Evolutionary conservation across 2,329 filamentous ascomycete species (phyloP), one percentile per base, ranked within the genome.

Genomic region (Clarireedia paspali): DNA sequence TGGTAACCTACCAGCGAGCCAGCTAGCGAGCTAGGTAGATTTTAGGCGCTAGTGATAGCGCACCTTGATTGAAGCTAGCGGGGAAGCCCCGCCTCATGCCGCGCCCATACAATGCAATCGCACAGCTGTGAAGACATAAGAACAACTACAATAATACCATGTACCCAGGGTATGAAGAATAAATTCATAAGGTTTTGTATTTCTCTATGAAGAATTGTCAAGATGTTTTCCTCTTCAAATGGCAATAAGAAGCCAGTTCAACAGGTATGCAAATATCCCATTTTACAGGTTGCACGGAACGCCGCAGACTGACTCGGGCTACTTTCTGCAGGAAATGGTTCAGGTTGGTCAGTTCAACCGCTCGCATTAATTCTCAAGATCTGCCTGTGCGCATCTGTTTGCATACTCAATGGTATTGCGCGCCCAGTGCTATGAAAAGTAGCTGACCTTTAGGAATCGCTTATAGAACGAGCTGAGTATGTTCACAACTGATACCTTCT

Each of bases 341-440:
- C 92, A 99, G 87, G 91, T 99, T 78, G 92, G 94, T 97, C 86
- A 80, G 85, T 87, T 62, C 56, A 70, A 62, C 66, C 65, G 62
- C 62, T 60, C 61, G n/a, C 27, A 34, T 45, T 26, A 15, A 36
- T 6, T 38, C 10, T 50, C 5, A 47, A 45, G 36, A 14, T 30
- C 27, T 55, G 10, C 27, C 20, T 30, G 36, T 10, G 20, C 12
- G 30, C 30, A 34, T 45, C 36, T 54, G 47, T 50, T 30, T 45
- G n/a, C 20, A 38, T 50, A 9, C 42, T 50, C 12, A 45, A 27
- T 38, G 9, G 30, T 34, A 34, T 34, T 45, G 50, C 44, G 39
- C 53, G 47, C 30, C 10, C n/a, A 38, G 6, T 27, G 7, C 5
- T 20, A 12, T 14, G 2, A 6, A 12, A 38, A n/a, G 17, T n/a